Evolutionary conservation across 192 early-diverging fungal species (phyloP), one percentile per base, ranked within the genome.

Genomic region (Lobosporangium transversale): DNA sequence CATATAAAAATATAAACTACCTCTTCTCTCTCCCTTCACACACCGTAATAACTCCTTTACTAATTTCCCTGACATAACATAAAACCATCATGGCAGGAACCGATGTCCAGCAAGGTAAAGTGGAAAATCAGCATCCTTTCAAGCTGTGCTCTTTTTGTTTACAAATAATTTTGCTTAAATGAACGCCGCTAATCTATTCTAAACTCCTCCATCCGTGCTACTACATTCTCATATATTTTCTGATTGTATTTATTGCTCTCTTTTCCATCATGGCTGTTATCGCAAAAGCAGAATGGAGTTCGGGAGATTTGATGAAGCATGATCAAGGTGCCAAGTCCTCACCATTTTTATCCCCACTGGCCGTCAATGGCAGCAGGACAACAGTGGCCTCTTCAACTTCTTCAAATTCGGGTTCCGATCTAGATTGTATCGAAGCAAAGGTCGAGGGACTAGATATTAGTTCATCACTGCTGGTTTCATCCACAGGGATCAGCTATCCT

Each of bases 271-370:
- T 40, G 37, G 7, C 37, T 14, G 14, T 40, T 40, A 40, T 40
- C 14, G 37, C 37, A 11, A 3, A n/a, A n/a, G n/a, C 33, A 71
- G 69, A 71, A 58, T 63, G 69, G 69, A 32, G 27, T 30, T 58
- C 69, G 40, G 45, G 23, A 10, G 69, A 71, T 45, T n/a, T 63
- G 53, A 61, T 67, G 37, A 27, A 62, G 29, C 71, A 61, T 27
- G 43, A 55, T 27, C 26, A 57, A 20, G 56, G 35, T 17, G 2
- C 33, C 18, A 62, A 61, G 44, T 53, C 31, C 0, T 64, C 64
- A 2, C 67, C 71, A 20, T 62, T 76, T 15, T 44, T 76, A 18
- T 65, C 73, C n/a, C 64, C 73, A 4, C 33, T 76, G 17, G 64
- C 73, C 1, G 64, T 76, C 35, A 65, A 66, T 30, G 36, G 33